Conservation (phyloP, 768 basidiomycete genomes). For the Naganishia randhawae region DNA sequence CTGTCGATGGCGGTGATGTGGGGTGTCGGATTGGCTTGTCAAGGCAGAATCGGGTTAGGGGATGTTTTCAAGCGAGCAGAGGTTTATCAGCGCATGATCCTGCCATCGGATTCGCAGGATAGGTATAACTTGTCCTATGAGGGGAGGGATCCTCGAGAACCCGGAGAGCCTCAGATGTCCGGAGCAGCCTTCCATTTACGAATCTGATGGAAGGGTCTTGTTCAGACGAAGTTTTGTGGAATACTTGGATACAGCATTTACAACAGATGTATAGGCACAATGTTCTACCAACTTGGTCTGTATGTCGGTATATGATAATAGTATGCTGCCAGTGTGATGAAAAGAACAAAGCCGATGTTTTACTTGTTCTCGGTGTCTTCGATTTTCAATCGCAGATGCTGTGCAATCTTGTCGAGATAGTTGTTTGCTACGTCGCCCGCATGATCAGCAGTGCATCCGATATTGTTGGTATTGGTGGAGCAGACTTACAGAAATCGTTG, state of each 20-base stretch:
- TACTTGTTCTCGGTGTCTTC: conserved; percentile 13
- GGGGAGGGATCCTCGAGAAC: conserved; percentile 21
- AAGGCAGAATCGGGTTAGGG: not conserved
- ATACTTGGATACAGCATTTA: not conserved
- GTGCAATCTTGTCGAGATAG: conserved; percentile 18
- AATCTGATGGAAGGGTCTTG: not conserved
- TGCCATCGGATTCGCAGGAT: conserved; percentile 15
- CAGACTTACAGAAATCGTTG: conserved; percentile 13
- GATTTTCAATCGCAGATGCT: conserved; percentile 10
- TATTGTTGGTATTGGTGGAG: too few species aligned
- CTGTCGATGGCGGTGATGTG: not conserved
- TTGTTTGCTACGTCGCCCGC: not conserved
- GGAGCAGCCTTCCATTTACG: not conserved
- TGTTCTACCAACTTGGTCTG: not conserved
- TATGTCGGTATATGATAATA: not conserved
- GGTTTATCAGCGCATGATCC: not conserved
- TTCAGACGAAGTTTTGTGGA: not conserved
- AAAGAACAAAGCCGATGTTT: not conserved
- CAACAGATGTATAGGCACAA: not conserved
- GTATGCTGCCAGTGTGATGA: not conserved
- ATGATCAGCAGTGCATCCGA: not conserved
- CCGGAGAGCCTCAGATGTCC: conserved; percentile 15
- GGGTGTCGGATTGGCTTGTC: not conserved
- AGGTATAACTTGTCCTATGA: not conserved
- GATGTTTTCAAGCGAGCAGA: too few species aligned